A percentile compares a stretch with the other conserved stretches of the same genome.
These are phyloP conservation scores for Ophiostoma perfectum DNA, from an alignment of 2,329 filamentous ascomycete species.

Conservation along the genomic window DNA sequence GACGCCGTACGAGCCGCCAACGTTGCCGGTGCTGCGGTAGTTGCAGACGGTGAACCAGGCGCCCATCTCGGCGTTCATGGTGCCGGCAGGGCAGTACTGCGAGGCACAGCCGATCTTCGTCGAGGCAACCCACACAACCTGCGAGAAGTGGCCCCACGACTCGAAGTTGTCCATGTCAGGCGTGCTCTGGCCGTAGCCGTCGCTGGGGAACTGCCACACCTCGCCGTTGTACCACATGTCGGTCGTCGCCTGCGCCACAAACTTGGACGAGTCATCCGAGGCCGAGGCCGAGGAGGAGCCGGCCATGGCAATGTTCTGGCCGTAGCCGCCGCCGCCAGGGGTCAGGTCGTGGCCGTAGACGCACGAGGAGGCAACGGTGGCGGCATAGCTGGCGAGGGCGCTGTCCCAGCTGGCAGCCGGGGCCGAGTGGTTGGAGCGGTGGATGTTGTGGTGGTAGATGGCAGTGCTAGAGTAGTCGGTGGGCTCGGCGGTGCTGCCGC, in stretches of 20 bases:
- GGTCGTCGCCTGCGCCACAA: constrained; percentile 64
- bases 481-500: constrained; percentile 18
- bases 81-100: constrained; percentile 48
- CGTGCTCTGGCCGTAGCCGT: constrained; percentile 54
- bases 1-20: constrained; percentile 43
- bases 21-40: constrained; percentile 62
- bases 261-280: constrained; percentile 46
- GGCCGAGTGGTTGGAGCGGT: constrained; percentile 77
- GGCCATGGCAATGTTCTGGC: constrained; percentile 83
- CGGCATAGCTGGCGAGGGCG: constrained; percentile 58
- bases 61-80: constrained; percentile 43
- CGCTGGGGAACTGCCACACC: constrained; percentile 49
- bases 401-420: constrained; percentile 59
- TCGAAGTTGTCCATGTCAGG: constrained; percentile 60
- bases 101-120: constrained; percentile 59
- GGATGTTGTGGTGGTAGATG: constrained; percentile 75
- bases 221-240: constrained; percentile 89
- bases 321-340: constrained; percentile 61
- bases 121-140: constrained; percentile 65
- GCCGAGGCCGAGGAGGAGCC: constrained; percentile 39
- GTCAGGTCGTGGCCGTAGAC: constrained; percentile 68
- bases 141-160: constrained; percentile 67
- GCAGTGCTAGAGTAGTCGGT: constrained; percentile 37
- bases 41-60: constrained; percentile 84
- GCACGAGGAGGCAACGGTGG: constrained; percentile 59